phyloP scores from a whole-genome alignment of 169 alveolate species.

The Plasmodium adleri region DNA sequence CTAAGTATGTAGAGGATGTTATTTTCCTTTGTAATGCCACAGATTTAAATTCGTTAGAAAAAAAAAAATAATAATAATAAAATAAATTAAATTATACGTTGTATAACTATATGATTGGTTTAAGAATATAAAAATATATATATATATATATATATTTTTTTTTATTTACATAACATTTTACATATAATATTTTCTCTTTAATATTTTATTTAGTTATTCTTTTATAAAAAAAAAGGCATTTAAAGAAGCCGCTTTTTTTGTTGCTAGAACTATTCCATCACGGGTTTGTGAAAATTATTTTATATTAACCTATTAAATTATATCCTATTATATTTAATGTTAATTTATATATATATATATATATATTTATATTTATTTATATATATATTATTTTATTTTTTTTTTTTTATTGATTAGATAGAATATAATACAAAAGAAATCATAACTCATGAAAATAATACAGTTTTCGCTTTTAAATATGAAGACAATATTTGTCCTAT shows the following conservation, averaged over 20 bases:
- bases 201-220: constrained; percentile 49
- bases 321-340: no score
- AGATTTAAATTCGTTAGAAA: constrained; percentile 63
- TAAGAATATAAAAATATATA: not conserved
- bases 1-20: constrained; percentile 63
- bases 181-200: not conserved
- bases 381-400: not conserved
- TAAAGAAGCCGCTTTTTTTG: constrained; percentile 73
- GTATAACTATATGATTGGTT: not conserved
- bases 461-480: constrained; percentile 67
- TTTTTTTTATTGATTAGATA: constrained; percentile 24
- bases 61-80: constrained; percentile 11
- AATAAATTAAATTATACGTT: not conserved
- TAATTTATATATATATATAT: no score
- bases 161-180: not conserved
- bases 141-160: not conserved
- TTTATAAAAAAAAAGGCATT: constrained; percentile 74
- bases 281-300: constrained; percentile 54
- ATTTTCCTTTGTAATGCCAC: constrained; percentile 74
- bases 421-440: constrained; percentile 73
- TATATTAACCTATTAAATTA: no score
- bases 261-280: constrained; percentile 75
- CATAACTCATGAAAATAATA: constrained; percentile 65
- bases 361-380: not conserved
- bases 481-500: constrained; percentile 64